Base-by-base conservation (phyloP, 108 stramenopile species). In the Asterionellopsis glacialis region DNA sequence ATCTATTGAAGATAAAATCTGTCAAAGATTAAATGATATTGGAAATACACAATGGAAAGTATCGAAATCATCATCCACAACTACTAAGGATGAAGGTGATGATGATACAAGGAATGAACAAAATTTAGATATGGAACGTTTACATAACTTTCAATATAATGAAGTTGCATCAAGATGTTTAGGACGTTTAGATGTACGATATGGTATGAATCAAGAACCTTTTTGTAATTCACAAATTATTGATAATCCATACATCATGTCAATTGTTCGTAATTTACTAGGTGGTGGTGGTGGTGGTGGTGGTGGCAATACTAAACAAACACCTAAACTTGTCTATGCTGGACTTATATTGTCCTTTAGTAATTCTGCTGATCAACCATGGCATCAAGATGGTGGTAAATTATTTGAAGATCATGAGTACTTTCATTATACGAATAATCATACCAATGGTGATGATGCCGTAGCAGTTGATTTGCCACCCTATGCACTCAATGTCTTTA, bases 401-500 rank as follows among this genome's bases (percentile, higher is more conserved):
- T 40, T 82, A 18, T 82, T 82, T 58, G 68, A 68, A 6, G 47
- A 48, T 48, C 6, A 19, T 21, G 47, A 48, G 9, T 48, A 19
- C 21, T 53, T 53, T 53, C 25, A 21, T 15, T 15, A 25, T 21
- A 5, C 33, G 33, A 33, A 33, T 33, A 33, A 23, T 16, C 21
- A 15, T 2, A 18, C 44, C 25, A 18, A 48, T n/a, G n/a, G 15
- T 22, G 27, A 62, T 11, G 25, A 51, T 12, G 21, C 42, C 23
- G 53, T 25, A 11, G 50, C 23, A 45, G 27, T 54, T 15, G 19
- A 63, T 43, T 43, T 77, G 16, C 81, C 81, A 13, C 53, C 72
- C 33, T 82, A 79, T 57, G 81, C 81, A 11, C 23, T 82, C 22
- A 82, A 82, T 55, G 75, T 82, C 15, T 82, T 82, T 57, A 45